These are phyloP conservation scores for Xylariales sp. DNA, from an alignment of 2,329 filamentous ascomycete species.

Conservation along the genomic window DNA sequence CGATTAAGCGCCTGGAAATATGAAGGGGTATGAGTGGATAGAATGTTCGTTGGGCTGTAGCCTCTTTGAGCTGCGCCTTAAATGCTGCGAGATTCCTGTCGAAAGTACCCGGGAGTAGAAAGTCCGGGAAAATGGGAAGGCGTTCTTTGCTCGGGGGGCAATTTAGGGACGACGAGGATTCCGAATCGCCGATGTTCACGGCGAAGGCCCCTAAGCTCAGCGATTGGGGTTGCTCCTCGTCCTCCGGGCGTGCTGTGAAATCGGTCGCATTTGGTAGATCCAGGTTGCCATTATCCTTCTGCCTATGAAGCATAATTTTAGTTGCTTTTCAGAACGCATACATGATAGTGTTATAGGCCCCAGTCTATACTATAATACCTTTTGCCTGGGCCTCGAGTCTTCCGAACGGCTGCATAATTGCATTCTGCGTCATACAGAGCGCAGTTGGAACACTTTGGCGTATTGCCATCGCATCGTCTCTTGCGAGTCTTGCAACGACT, in stretches of 20 bases:
- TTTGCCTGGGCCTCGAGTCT: constrained; percentile 32
- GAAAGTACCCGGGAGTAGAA: constrained; percentile 24
- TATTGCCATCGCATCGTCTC: constrained; percentile 28
- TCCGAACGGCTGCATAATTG: constrained; percentile 28
- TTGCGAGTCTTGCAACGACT: constrained; percentile 33
- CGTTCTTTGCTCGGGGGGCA: background rate
- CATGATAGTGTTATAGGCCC: background rate
- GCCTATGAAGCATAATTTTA: constrained; percentile 11
- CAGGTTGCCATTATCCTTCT: constrained; percentile 1
- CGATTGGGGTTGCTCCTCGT: background rate
- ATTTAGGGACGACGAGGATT: background rate
- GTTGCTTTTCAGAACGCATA: background rate
- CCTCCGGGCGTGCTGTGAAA: background rate
- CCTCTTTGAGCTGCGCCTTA: constrained; percentile 14
- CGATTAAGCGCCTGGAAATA: constrained; percentile 27
- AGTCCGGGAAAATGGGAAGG: constrained; percentile 25
- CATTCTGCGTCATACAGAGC: constrained; percentile 31
- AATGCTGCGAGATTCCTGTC: constrained; percentile 7
- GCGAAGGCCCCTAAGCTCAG: background rate
- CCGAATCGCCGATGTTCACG: background rate
- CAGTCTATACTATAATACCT: constrained; percentile 13
- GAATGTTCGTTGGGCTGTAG: constrained; percentile 17
- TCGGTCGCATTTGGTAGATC: background rate
- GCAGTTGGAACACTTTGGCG: constrained; percentile 33
- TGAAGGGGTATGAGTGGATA: constrained; percentile 29